Base-by-base conservation (phyloP, 495 filamentous ascomycete genomes). In the Penicillium ochrochloron region DNA sequence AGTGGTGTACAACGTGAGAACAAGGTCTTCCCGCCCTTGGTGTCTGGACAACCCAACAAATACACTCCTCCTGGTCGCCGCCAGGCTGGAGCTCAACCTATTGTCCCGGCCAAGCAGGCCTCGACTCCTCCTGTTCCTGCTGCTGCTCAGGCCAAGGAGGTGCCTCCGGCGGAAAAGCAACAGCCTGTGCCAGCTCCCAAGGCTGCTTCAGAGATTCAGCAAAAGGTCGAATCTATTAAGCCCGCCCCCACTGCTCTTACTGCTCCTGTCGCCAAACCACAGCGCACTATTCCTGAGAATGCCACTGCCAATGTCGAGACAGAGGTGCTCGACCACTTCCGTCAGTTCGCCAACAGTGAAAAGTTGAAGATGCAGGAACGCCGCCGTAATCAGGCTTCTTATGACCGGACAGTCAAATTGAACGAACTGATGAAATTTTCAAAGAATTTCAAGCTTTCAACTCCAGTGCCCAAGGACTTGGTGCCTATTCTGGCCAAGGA, bases 401-500 rank as follows among this genome's bases (percentile, higher is more conserved):
- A 88, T 57, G 90, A 97, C 67, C 95, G 96, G 71, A 90, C 91
- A 63, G 84, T 93, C 66, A 97, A 96, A 78, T 74, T 99, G 59
- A 94, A 90, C 62, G 95, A 99, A 71, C 78, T 99, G 61, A 94
- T 93, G 85, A 97, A 93, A 66, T 99, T 99, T 70, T 92, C 96
- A 0, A 81, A 89, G 69, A 95, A 83, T 75, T 99, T 99, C 82
- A 97, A 97, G 76, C 85, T 99, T 2, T 85, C 88, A 12, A 97
- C 93, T 2, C 92, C 92, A 11, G 93, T 99, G 10, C 95, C 95
- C 8, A 87, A 86, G 63, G 95, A 99, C 76, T 77, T 99, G 52
- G 91, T 99, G 25, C 88, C 91, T 3, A 99, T 99, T 65, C 88
- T 99, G 48, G 94, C 95, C 23, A 99, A 98, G 73, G 95, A 99